Conservation (phyloP, 1,284 basidiomycete species). For the Erythrobasidium hasegawianum region DNA sequence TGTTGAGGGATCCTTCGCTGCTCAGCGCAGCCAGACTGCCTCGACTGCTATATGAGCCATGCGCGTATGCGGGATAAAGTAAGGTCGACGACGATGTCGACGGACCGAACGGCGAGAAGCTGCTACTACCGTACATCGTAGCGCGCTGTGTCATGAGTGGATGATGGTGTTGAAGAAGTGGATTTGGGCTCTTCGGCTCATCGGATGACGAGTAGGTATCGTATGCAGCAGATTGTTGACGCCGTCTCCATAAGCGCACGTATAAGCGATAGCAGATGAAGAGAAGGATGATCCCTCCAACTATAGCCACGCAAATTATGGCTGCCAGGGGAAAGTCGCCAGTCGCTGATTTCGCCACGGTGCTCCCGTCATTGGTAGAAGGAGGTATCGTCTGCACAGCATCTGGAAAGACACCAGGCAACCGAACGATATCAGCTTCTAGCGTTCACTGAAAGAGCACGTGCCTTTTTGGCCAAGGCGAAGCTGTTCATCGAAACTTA, state of each 20-base stretch:
- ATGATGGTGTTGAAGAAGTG: constrained; percentile 10
- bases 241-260: constrained; percentile 24
- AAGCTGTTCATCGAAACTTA: no score
- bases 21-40: not conserved
- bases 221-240: not conserved
- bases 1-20: not conserved
- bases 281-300: constrained; percentile 33
- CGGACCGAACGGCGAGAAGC: not conserved
- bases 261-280: constrained; percentile 39
- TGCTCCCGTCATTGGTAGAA: not conserved
- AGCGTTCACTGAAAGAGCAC: no score
- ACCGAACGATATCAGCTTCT: no score
- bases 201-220: constrained; percentile 1
- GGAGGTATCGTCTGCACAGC: constrained; percentile 23
- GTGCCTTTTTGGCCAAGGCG: no score
- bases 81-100: not conserved
- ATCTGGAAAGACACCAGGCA: not conserved
- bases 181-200: constrained; percentile 1
- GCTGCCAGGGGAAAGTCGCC: constrained; percentile 39
- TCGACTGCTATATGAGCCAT: not conserved
- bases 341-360: not conserved
- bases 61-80: not conserved
- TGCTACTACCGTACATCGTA: not conserved
- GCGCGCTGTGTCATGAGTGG: constrained; percentile 2
- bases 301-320: constrained; percentile 38